A percentile compares a stretch with the other conserved stretches of the same genome.
phyloP scores from a whole-genome alignment of 805 yeast genomes.

The Debaryomyces tyrocola region DNA sequence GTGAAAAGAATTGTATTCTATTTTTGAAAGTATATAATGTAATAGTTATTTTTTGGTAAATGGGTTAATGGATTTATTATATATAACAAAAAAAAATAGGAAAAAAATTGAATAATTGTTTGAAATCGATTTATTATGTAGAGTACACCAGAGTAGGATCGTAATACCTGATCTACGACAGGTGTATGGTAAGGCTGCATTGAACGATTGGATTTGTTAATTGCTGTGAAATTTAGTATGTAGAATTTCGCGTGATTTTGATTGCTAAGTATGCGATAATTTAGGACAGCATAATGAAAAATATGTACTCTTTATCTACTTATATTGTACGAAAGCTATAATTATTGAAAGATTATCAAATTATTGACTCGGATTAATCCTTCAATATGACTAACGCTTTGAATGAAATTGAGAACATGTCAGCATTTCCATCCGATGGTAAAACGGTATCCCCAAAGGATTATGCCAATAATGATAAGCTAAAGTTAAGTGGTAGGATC shows the following conservation, averaged over 20 bases:
- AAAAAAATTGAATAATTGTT: constrained; percentile 16
- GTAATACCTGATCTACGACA: too few relatives aligned
- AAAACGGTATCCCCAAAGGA: constrained; percentile 28
- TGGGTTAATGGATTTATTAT: constrained; percentile 26
- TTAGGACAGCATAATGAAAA: neutral
- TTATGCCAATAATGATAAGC: constrained; percentile 21
- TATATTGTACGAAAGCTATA: neutral
- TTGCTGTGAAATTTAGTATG: neutral
- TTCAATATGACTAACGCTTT: constrained; percentile 1
- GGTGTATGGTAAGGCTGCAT: too few relatives aligned
- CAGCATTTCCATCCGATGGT: constrained; percentile 21
- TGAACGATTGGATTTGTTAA: too few relatives aligned
- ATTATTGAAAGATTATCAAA: too few relatives aligned
- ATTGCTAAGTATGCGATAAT: neutral
- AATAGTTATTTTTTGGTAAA: constrained; percentile 17
- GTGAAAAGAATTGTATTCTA: constrained; percentile 14
- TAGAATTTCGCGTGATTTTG: neutral
- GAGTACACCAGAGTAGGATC: too few relatives aligned
- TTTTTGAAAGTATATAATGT: constrained; percentile 20
- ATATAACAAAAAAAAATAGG: constrained; percentile 15
- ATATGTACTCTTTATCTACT: neutral
- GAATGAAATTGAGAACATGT: constrained; percentile 9
- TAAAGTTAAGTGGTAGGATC: constrained; percentile 61
- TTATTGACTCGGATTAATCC: too few relatives aligned
- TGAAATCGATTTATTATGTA: neutral